Base-by-base conservation (phyloP, 2,329 filamentous ascomycete species). In the Thermothelomyces thermophilus region DNA sequence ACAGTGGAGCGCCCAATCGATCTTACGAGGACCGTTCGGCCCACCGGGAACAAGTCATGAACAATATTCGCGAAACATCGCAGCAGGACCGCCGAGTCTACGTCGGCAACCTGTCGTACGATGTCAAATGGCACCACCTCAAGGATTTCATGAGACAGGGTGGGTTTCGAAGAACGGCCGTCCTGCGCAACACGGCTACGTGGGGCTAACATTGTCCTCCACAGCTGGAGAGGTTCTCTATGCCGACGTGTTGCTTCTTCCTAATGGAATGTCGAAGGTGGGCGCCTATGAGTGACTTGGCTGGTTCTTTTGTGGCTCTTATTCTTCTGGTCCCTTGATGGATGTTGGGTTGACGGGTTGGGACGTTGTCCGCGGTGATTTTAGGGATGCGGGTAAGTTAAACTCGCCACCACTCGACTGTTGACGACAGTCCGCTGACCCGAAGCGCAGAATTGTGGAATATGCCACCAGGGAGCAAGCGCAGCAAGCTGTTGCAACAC, bases 251-350 rank as follows among this genome's bases (percentile, higher is more conserved):
- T 84, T 98, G 74, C 80, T 95, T 73, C 90, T 98, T 85, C 93
- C 93, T 68, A 98, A 98, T 82, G 93, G 93, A 90, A 98, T 98
- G 93, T 97, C 91, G 88, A 98, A 98, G 91, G 91, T 97, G 90
- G 89, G 88, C 90, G 83, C 84, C 80, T 86, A 87, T 78, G 83
- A 76, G 79, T 90, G 86, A 86, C 82, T 84, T 84, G 86, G 85
- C 82, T 87, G 87, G 87, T 81, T 82, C 82, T 77, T 82, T 79
- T 86, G 73, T 86, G 82, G 78, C 78, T 83, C 76, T 76, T 76
- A 74, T 82, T 79, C 79, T 70, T 72, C 74, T 74, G 71, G 66
- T 64, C 62, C n/a, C 69, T 61, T 88, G 82, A 83, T 86, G 89
- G 87, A 93, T 76, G 84, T 88, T 93, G 88, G 90, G 87, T 95